Evolutionary conservation across 345 rosid genomes (phyloP), one percentile per base, ranked within the genome.

Genomic region (Clausena lansium): DNA sequence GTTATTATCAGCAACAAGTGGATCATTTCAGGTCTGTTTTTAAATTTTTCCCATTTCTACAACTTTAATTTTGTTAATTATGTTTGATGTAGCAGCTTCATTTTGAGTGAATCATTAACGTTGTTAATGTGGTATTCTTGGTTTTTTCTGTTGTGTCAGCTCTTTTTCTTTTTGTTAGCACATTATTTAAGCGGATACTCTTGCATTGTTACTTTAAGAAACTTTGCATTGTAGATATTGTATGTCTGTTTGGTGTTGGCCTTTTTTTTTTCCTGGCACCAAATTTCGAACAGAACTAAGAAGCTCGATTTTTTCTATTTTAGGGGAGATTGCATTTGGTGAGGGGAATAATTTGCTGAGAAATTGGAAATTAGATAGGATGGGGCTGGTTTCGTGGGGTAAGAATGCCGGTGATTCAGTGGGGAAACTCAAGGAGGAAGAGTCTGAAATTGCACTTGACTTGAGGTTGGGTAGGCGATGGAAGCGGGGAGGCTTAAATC

Each of bases 1-100:
- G 98, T 96, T 45, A 94, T 94, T 88, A 91, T 96, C 91, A 92
- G 86, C 89, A 96, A 96, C 95, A 96, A 96, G 82, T 94, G 98
- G 98, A 94, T 92, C 97, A 17, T 96, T 96, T 67, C 99, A 96
- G 98, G 99, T 94, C 76, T 64, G 36, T 79, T 78, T 57, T 73
- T 25, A 27, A 15, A 15, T 2, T 55, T 35, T 13, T 59, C 14
- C 19, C 39, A 13, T 20, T 74, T 9, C 13, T 93, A 89, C 61
- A 85, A 89, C 77, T 84, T 71, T 71, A 30, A n/a, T 28, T 71
- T 13, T 84, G 64, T 57, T 32, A 39, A 32, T 68, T 68, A 22
- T 25, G n/a, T 54, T 71, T n/a, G 28, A 55, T 55, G 8, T 3
- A 9, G 32, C 15, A 15, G 24, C 33, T 70, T 50, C 4, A 8